Evolutionary conservation across 441 rosid genomes (phyloP), one percentile per base, ranked within the genome.

Genomic region (Erodium chrysanthum): DNA sequence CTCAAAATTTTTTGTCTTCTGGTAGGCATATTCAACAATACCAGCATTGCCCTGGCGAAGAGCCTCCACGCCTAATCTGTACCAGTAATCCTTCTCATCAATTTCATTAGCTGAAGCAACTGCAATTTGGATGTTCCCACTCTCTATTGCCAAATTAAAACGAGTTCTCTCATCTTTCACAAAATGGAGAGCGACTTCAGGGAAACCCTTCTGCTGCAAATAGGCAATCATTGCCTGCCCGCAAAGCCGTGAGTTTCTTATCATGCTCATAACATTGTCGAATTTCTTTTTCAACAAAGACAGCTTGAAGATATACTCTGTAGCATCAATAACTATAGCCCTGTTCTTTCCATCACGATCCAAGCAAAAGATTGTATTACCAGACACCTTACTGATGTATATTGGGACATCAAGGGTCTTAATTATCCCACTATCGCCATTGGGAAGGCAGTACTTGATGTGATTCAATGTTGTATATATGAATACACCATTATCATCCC

Each of bases 161-260:
- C 97, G 85, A 56, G 95, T 86, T 70, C 87, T 86, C 82, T 91
- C 97, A 25, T 89, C 97, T 76, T 89, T 90, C 67, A 91, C 97
- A 75, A 91, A 91, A 77, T 91, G 96, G 72, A 91, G 84, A 70
- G 97, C 97, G 71, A 91, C 96, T 78, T 91, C 97, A 67, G 96
- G 97, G 68, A 91, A 91, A 29, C 94, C 97, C 71, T 89, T 91
- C 77, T 91, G 94, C 71, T 91, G 97, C 71, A 91, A 80, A 80
- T 91, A 91, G 46, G 97, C 89, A 71, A 91, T 89, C 94, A 91
- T 78, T 37, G 96, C 96, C 80, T 91, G 94, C 52, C 97, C 97
- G 69, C 97, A 91, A 50, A 91, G 92, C 80, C 88, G 88, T 17
- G 96, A 87, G 75, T 82, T 86, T 83, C 81, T 89, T 70, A 91